A percentile compares a stretch with the other conserved stretches of the same genome.
phyloP scores from a whole-genome alignment of 768 basidiomycete species.

The Suillus ampliporus region DNA sequence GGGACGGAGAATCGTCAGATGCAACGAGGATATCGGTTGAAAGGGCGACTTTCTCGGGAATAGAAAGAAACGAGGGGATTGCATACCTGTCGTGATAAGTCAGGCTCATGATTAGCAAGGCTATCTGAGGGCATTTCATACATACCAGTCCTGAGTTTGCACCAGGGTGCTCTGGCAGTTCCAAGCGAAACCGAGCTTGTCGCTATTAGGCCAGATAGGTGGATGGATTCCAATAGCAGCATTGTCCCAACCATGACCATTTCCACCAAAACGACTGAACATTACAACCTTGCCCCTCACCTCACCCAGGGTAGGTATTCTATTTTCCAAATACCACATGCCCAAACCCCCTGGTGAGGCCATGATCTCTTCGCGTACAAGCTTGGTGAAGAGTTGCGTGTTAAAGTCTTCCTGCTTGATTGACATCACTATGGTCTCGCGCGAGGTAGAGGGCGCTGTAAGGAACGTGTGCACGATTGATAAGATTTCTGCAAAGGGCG shows the following conservation, averaged over 20 bases:
- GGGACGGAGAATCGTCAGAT: conserved; percentile 38
- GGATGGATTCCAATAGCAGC: conserved; percentile 90
- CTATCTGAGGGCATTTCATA: background rate
- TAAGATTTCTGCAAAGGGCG: conserved; percentile 72
- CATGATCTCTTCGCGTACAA: conserved; percentile 70
- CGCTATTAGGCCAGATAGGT: conserved; percentile 82
- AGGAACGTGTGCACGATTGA: conserved; percentile 67
- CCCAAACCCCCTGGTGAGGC: conserved; percentile 52
- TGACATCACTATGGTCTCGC: conserved; percentile 84
- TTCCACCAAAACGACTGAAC: conserved; percentile 84
- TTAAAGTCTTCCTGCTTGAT: conserved; percentile 87
- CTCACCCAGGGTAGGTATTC: conserved; percentile 81
- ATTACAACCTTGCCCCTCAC: conserved; percentile 85
- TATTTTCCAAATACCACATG: conserved; percentile 86
- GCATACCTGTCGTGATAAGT: conserved; percentile 63
- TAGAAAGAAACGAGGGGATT: conserved; percentile 78
- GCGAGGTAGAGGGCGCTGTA: conserved; percentile 54
- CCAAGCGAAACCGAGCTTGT: conserved; percentile 78
- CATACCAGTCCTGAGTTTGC: conserved; percentile 85
- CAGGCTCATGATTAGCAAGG: conserved; percentile 9
- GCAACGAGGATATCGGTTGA: conserved; percentile 60
- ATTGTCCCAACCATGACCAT: conserved; percentile 71
- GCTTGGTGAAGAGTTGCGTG: conserved; percentile 57
- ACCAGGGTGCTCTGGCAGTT: conserved; percentile 71
- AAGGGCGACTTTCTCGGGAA: conserved; percentile 79